Evolutionary conservation across 2,329 filamentous ascomycete species (phyloP).

Genomic region (Trichoderma atrobrunneum): DNA sequence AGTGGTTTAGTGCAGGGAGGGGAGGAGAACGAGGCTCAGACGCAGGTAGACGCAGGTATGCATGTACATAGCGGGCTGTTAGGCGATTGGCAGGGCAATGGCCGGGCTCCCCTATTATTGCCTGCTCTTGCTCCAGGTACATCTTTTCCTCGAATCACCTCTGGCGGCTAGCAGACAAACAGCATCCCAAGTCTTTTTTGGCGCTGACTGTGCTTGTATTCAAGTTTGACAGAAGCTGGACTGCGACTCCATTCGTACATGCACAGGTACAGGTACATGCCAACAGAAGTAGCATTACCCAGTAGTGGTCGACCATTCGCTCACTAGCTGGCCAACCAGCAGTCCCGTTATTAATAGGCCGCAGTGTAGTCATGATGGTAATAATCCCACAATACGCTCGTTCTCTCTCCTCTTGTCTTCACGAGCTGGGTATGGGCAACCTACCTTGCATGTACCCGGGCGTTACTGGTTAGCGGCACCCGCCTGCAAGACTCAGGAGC

Average conservation of each 20-base stretch:
- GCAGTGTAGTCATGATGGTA: neutral
- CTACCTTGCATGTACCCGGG: neutral
- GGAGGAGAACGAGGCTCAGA: neutral
- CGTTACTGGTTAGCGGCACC: neutral
- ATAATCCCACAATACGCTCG: neutral
- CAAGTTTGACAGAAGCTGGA: neutral
- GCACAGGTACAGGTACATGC: neutral
- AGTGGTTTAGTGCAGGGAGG: neutral
- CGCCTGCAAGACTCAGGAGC: neutral
- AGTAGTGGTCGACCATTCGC: neutral
- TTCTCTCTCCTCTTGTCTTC: neutral
- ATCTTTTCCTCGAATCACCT: neutral
- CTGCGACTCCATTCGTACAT: neutral
- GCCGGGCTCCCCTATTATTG: neutral
- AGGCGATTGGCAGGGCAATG: neutral
- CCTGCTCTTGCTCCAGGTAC: neutral
- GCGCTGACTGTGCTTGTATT: constrained; percentile 4
- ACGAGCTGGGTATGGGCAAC: neutral
- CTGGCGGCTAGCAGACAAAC: neutral
- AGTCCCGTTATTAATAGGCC: constrained; percentile 8
- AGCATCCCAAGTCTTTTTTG: neutral
- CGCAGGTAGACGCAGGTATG: neutral
- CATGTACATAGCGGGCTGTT: neutral
- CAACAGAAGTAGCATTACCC: neutral
- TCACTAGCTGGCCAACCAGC: neutral